Evolutionary conservation across 1,284 basidiomycete genomes (phyloP).

Genomic region (Athelia psychrophila): DNA sequence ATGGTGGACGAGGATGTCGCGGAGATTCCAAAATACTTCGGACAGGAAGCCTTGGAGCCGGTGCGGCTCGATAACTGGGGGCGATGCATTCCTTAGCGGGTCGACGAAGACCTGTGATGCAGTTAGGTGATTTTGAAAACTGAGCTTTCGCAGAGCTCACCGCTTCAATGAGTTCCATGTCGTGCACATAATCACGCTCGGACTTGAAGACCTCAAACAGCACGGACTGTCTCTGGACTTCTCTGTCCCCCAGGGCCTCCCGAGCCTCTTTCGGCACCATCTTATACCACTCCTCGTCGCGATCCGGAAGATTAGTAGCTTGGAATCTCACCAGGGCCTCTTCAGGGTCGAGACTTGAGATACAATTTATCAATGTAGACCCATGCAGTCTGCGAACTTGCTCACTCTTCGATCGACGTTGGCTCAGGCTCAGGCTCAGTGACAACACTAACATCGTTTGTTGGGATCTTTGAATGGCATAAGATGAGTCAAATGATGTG

Average conservation of each 20-base stretch:
- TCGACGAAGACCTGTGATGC: slow-evolving; percentile 62
- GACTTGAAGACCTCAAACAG: slow-evolving; percentile 83
- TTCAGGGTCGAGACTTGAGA: slow-evolving; percentile 51
- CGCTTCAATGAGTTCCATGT: slow-evolving; percentile 65
- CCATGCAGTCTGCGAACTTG: slow-evolving; percentile 20
- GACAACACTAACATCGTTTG: slow-evolving; percentile 21
- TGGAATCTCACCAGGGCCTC: slow-evolving; percentile 67
- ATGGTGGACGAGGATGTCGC: slow-evolving; percentile 62
- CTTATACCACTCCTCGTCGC: slow-evolving; percentile 74
- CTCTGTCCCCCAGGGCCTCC: slow-evolving; percentile 65
- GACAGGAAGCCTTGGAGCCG: slow-evolving; percentile 56
- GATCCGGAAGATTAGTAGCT: slow-evolving; percentile 51
- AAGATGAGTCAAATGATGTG: slow-evolving; percentile 4
- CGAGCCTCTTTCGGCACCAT: slow-evolving; percentile 67
- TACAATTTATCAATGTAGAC: slow-evolving; percentile 8
- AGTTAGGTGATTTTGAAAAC: slow-evolving; percentile 3
- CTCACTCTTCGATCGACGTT: slow-evolving; percentile 54
- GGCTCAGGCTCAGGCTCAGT: slow-evolving; percentile 47
- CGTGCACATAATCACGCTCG: slow-evolving; percentile 77
- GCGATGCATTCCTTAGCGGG: slow-evolving; percentile 49
- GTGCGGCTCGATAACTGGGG: slow-evolving; percentile 53
- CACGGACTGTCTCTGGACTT: slow-evolving; percentile 77
- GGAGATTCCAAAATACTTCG: slow-evolving; percentile 76
- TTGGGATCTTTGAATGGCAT: slow-evolving; percentile 15
- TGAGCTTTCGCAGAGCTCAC: slow-evolving; percentile 30